These are phyloP conservation scores for Rosa chinensis DNA, from an alignment of 306 rosid species.

Conservation along the genomic window DNA sequence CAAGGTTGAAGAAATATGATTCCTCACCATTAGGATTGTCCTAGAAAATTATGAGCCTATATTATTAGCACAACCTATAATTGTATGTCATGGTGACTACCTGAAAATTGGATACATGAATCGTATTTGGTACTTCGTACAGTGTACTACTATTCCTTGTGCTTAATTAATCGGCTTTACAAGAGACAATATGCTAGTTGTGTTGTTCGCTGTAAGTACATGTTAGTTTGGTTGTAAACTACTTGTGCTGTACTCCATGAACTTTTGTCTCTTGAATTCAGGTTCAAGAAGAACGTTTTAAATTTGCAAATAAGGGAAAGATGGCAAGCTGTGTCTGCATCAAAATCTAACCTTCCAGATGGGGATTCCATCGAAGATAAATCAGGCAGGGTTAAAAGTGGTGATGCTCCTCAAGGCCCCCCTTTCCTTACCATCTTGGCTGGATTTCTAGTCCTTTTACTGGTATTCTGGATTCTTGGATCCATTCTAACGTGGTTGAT, in stretches of 20 bases:
- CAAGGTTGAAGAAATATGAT: neutral
- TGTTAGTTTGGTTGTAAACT: neutral
- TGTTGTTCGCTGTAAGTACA: no score
- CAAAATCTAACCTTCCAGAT: slow-evolving; percentile 38
- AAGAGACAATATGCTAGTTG: neutral
- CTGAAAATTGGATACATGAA: neutral
- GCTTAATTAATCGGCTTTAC: neutral
- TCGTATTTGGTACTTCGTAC: neutral
- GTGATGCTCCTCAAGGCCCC: slow-evolving; percentile 51
- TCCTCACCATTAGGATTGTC: neutral
- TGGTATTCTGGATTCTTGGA: slow-evolving; percentile 47
- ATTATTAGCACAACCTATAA: neutral
- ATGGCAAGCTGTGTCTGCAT: slow-evolving; percentile 37
- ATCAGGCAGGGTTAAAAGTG: slow-evolving; percentile 26
- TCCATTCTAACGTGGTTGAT: slow-evolving; percentile 50
- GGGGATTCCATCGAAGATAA: slow-evolving; percentile 34
- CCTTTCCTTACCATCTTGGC: slow-evolving; percentile 76
- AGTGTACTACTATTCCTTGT: neutral
- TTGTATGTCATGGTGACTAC: neutral
- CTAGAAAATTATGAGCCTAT: neutral
- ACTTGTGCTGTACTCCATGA: neutral
- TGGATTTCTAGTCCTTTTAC: slow-evolving; percentile 46
- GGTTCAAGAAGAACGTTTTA: slow-evolving; percentile 32
- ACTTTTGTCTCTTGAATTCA: slow-evolving; percentile 28
- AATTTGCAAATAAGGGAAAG: slow-evolving; percentile 36